phyloP scores from a whole-genome alignment of 164 flowering plant species.

The Echeveria elegans region DNA sequence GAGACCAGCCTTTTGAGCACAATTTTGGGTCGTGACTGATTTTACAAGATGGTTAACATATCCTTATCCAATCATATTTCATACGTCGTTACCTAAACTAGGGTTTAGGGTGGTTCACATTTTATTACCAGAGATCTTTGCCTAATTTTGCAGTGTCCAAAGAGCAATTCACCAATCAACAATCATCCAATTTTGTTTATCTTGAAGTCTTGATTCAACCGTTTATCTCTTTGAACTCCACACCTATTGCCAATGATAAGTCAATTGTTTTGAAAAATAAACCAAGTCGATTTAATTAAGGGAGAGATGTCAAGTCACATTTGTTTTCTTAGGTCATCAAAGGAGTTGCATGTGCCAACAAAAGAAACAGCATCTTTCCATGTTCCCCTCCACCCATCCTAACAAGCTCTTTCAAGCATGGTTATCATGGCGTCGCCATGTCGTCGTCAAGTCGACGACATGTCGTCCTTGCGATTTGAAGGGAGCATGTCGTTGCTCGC shows the following conservation, averaged over 20 bases:
- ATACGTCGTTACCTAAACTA: no score
- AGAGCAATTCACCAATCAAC: not conserved
- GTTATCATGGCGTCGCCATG: no score
- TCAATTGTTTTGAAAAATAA: no score
- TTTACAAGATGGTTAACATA: no score
- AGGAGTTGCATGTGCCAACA: no score
- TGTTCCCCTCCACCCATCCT: slow-evolving; percentile 1
- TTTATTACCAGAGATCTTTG: not conserved
- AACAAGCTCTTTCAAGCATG: no score
- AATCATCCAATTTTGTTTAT: not conserved
- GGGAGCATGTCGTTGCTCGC: no score
- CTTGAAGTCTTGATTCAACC: not conserved
- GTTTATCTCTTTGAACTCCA: not conserved
- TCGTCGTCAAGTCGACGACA: no score
- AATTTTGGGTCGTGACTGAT: not conserved
- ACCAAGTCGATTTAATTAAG: not conserved
- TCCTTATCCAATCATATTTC: not conserved
- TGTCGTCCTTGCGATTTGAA: no score
- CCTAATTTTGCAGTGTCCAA: not conserved
- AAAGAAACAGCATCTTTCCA: slow-evolving; percentile 3
- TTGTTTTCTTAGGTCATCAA: no score
- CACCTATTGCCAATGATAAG: not conserved
- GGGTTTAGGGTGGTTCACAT: not conserved
- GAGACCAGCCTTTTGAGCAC: not conserved
- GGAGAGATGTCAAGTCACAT: no score